A percentile compares a stretch with the other conserved stretches of the same genome.
phyloP scores from a whole-genome alignment of 202 grass and related monocot genomes.

The Zizania palustris region DNA sequence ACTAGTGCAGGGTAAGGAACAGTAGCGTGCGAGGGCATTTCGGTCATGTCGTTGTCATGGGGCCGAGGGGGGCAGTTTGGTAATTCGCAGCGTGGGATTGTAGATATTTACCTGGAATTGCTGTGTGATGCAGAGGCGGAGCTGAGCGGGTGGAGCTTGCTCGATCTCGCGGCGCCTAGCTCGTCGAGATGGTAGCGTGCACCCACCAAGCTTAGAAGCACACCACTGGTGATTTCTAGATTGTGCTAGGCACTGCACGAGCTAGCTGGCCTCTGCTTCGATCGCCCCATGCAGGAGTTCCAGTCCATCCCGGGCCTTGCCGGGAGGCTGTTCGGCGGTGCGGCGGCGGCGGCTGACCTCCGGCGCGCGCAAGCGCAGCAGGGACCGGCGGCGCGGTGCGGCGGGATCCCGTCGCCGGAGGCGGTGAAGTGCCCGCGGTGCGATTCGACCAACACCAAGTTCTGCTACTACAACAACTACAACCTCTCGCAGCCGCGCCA shows the following conservation, averaged over 20 bases:
- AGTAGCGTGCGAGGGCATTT: slow-evolving; percentile 5
- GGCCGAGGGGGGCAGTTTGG: not conserved
- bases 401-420: slow-evolving; percentile 33
- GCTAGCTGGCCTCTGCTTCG: not conserved
- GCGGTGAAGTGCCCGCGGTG: slow-evolving; percentile 71
- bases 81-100: not conserved
- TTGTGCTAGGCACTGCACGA: not conserved
- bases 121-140: slow-evolving; percentile 54
- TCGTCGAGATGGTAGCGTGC: slow-evolving; percentile 11
- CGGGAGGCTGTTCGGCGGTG: slow-evolving; percentile 57
- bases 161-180: slow-evolving; percentile 25
- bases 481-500: slow-evolving; percentile 78
- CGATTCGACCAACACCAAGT: slow-evolving; percentile 76
- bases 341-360: slow-evolving; percentile 34
- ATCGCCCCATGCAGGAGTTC: slow-evolving; percentile 61
- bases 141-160: slow-evolving; percentile 49
- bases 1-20: not conserved
- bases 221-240: not conserved
- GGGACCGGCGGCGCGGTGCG: slow-evolving; percentile 39
- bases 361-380: slow-evolving; percentile 41
- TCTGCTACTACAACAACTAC: slow-evolving; percentile 95
- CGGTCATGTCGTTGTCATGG: slow-evolving; percentile 1
- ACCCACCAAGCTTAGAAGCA: not conserved
- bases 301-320: slow-evolving; percentile 59
- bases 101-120: slow-evolving; percentile 49